A percentile compares a stretch with the other conserved stretches of the same genome.
These are phyloP conservation scores for Fabrea salina DNA, from an alignment of 169 alveolate genomes.

Conservation along the genomic window DNA sequence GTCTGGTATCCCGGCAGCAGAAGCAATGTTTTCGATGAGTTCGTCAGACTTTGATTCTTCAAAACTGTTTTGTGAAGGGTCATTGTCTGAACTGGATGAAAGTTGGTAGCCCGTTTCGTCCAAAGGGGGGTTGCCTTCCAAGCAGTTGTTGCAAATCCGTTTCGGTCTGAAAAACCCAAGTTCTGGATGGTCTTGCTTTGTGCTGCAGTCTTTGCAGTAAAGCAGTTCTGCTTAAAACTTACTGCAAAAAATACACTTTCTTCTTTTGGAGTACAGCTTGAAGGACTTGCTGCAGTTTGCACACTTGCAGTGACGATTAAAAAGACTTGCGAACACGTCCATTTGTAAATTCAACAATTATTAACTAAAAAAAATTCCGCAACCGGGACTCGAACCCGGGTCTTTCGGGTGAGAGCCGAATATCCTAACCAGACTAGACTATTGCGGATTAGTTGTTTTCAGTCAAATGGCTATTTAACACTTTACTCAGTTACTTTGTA, in stretches of 20 bases:
- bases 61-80: not conserved
- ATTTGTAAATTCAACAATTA: no score
- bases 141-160: not conserved
- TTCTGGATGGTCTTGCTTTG: not conserved
- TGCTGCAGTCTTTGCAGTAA: conserved; percentile 2
- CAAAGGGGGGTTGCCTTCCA: not conserved
- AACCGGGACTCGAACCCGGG: conserved; percentile 99
- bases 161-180: conserved; percentile 14
- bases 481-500: no score
- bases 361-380: conserved; percentile 38
- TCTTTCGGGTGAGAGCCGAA: conserved; percentile 99
- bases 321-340: conserved; percentile 18
- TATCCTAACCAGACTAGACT: conserved; percentile 99
- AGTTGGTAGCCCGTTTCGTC: not conserved
- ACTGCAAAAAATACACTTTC: conserved; percentile 29
- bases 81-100: not conserved
- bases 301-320: not conserved
- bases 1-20: not conserved
- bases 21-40: not conserved
- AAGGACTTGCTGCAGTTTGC: not conserved
- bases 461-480: no score
- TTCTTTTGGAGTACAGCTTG: not conserved
- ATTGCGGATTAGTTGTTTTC: no score
- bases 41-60: not conserved
- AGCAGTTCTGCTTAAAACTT: not conserved